phyloP scores from a whole-genome alignment of 1,284 basidiomycete species.

The Puccinia sorghi region DNA sequence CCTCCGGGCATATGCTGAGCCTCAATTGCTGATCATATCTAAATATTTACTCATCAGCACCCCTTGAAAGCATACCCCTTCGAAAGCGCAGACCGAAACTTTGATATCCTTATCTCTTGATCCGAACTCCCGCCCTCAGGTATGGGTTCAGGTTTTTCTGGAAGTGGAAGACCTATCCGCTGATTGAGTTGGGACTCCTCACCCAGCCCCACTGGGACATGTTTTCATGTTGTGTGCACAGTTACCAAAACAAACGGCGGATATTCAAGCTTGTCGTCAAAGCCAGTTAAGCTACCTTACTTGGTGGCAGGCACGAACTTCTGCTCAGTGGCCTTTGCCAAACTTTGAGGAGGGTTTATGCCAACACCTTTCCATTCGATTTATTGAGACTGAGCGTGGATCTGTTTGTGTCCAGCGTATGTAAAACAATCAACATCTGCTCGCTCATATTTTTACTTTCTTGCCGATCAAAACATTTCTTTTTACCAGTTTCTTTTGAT shows the following conservation, averaged over 20 bases:
- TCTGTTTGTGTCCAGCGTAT: neutral
- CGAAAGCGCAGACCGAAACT: neutral
- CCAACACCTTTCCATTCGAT: neutral
- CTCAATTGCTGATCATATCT: too few species aligned
- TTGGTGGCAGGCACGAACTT: neutral
- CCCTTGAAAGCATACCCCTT: neutral
- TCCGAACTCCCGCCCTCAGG: too few species aligned
- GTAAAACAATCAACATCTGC: neutral
- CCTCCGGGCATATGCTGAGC: too few species aligned
- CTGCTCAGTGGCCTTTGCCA: neutral
- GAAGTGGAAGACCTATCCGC: neutral
- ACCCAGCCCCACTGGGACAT: neutral
- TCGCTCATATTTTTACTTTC: neutral
- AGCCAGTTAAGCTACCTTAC: neutral
- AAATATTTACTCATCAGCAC: too few species aligned
- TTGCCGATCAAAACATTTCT: neutral
- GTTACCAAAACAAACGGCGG: slow-evolving; percentile 5
- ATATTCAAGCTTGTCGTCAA: slow-evolving; percentile 11
- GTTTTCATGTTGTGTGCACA: neutral
- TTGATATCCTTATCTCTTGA: neutral
- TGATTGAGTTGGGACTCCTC: neutral
- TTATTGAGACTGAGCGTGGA: neutral
- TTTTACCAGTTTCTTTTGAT: neutral
- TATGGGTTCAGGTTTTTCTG: neutral
- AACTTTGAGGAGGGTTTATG: neutral